Percentiles rank a stretch among this genome's conserved stretches.
Evolutionary conservation across 164 flowering plant genomes (phyloP).

Genomic region (Buxus sempervirens): DNA sequence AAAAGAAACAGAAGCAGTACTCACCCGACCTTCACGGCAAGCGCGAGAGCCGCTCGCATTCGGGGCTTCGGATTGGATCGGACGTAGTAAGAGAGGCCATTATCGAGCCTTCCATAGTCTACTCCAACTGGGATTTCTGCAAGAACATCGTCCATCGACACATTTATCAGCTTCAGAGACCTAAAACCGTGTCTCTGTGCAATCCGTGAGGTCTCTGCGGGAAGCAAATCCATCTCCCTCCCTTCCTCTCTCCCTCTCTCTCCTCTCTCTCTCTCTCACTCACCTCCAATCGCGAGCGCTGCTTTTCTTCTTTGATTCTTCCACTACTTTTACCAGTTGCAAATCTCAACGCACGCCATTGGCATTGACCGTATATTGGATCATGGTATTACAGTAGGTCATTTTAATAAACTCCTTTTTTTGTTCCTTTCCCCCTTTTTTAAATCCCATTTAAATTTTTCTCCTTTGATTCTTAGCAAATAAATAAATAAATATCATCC

Average conservation of each 20-base stretch:
- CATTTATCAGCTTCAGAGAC: conserved; percentile 69
- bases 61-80: conserved; percentile 79
- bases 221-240: conserved; percentile 74
- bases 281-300: neutral
- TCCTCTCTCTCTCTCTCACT: conserved; percentile 2
- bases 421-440: too few species aligned
- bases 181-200: conserved; percentile 64
- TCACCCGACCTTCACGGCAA: conserved; percentile 90
- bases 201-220: conserved; percentile 50
- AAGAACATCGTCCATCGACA: conserved; percentile 53
- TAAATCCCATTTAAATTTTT: too few species aligned
- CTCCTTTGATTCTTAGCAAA: too few species aligned
- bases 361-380: too few species aligned
- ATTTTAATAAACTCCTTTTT: too few species aligned
- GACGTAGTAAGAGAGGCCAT: conserved; percentile 84
- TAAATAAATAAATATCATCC: too few species aligned
- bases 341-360: too few species aligned
- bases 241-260: conserved; percentile 6
- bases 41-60: conserved; percentile 95
- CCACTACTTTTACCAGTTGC: neutral
- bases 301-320: neutral
- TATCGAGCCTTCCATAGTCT: conserved; percentile 70
- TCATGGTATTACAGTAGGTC: too few species aligned
- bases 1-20: conserved; percentile 6
- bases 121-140: conserved; percentile 57